These are phyloP conservation scores for Knoxia roxburghii DNA, from an alignment of 257 asterid species.

Conservation along the genomic window DNA sequence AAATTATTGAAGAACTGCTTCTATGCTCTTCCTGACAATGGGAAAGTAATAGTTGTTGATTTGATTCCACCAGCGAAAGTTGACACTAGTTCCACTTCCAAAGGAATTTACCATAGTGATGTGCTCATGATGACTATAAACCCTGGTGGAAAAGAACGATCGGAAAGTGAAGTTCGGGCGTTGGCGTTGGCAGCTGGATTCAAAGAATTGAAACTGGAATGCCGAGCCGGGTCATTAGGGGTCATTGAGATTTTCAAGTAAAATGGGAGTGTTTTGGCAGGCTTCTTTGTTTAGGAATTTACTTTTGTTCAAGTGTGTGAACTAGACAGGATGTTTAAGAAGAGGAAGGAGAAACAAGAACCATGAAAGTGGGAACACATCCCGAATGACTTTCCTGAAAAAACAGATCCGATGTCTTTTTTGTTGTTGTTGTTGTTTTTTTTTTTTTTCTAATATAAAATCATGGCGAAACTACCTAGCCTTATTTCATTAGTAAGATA, in stretches of 20 bases:
- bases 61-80: conserved; percentile 5
- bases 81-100: conserved; percentile 3
- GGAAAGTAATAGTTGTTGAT: conserved; percentile 14
- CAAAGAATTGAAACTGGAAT: background rate
- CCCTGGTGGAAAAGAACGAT: conserved; percentile 5
- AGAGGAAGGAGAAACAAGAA: too few relatives aligned
- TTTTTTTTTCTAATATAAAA: too few relatives aligned
- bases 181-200: background rate
- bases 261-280: background rate
- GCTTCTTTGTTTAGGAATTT: background rate
- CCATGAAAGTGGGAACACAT: too few relatives aligned
- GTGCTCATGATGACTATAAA: conserved; percentile 12
- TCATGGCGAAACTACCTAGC: too few relatives aligned
- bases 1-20: conserved; percentile 13
- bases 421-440: too few relatives aligned
- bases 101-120: conserved; percentile 12
- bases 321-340: too few relatives aligned
- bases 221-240: background rate
- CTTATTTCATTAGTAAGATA: too few relatives aligned
- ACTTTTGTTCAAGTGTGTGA: too few relatives aligned
- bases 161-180: background rate
- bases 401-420: too few relatives aligned
- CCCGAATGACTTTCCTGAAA: too few relatives aligned
- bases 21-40: conserved; percentile 12
- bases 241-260: background rate